Evolutionary conservation across 2,329 filamentous ascomycete genomes (phyloP), one percentile per base, ranked within the genome.

Genomic region (Calcarisporium arbuscula): DNA sequence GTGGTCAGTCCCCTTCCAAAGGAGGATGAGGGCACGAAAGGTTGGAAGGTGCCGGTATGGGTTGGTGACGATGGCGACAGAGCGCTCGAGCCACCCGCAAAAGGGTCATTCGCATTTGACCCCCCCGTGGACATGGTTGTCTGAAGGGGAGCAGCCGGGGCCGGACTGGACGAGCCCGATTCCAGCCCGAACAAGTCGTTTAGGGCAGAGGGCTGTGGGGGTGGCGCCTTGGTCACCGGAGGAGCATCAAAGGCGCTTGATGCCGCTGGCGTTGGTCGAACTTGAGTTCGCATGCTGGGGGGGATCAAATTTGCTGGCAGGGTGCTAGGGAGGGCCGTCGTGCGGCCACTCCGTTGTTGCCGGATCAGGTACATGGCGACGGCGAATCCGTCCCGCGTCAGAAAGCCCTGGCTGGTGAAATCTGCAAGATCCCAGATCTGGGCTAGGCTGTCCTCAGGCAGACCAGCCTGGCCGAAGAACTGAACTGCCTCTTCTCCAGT

Each of bases 371-470:
- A 94, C 89, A 98, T 95, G 34, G 92, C 90, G 30, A 98, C 88
- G 0, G 92, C 88, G 54, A 98, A 98, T 50, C 95, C 89, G 47
- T 98, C 92, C 48, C 77, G 79, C 30, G 74, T 88, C 37, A 98
- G 67, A 38, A 83, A 81, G 9, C 92, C 92, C 47, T 89, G 84
- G 7, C 87, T 92, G 52, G 86, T 87, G 60, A 95, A 87, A 60
- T 98, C 92, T 11, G 92, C 83, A 19, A 98, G 75, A 57, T 98
- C 92, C 92, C 92, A 98, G 44, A 98, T 94, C 50, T 94, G 85
- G 19, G 92, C 92, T 34, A 98, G 68, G 8, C 77, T 78, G 50
- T 95, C 90, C 54, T 96, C 90, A 1, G 86, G 77, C 11, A 98
- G 71, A 38, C 85, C 83, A 1, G 90, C 95, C 58, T 95, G 88